Conservation (phyloP, 2,329 filamentous ascomycete genomes). For the Alternaria triticimaculans region DNA sequence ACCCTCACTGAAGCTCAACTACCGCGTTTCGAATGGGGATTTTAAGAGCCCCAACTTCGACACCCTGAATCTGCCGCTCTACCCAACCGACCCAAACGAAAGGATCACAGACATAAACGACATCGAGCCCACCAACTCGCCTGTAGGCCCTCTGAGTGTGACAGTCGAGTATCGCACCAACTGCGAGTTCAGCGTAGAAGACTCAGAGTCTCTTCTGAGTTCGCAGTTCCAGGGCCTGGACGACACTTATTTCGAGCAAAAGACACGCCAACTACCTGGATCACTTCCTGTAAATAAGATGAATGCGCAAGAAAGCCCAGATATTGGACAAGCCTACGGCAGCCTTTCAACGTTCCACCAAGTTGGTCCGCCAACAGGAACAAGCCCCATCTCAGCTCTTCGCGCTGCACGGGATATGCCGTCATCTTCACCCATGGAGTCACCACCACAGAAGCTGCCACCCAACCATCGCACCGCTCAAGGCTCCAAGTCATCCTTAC, state of each 20-base stretch:
- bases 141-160: slow-evolving; percentile 82
- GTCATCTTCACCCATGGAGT: slow-evolving; percentile 58
- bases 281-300: slow-evolving; percentile 73
- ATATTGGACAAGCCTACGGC: slow-evolving; percentile 82
- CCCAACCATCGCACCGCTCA: slow-evolving; percentile 55
- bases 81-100: slow-evolving; percentile 59
- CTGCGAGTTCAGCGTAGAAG: slow-evolving; percentile 89
- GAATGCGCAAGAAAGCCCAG: slow-evolving; percentile 56
- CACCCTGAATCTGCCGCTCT: slow-evolving; percentile 73
- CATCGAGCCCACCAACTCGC: slow-evolving; percentile 85
- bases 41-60: slow-evolving; percentile 65
- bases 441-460: slow-evolving; percentile 58
- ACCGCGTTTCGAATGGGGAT: slow-evolving; percentile 74
- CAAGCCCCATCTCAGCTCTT: slow-evolving; percentile 85
- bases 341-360: slow-evolving; percentile 87
- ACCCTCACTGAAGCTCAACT: slow-evolving; percentile 73
- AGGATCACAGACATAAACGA: slow-evolving; percentile 70
- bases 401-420: slow-evolving; percentile 68
- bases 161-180: slow-evolving; percentile 85
- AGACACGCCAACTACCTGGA: slow-evolving; percentile 70
- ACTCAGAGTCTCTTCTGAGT: slow-evolving; percentile 87
- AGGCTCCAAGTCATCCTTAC: slow-evolving; percentile 58
- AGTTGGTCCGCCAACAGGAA: slow-evolving; percentile 75
- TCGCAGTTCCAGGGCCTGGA: slow-evolving; percentile 93
- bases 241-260: slow-evolving; percentile 82